Evolutionary conservation across 202 grass and related monocot species (phyloP).

Genomic region (Zizania palustris): DNA sequence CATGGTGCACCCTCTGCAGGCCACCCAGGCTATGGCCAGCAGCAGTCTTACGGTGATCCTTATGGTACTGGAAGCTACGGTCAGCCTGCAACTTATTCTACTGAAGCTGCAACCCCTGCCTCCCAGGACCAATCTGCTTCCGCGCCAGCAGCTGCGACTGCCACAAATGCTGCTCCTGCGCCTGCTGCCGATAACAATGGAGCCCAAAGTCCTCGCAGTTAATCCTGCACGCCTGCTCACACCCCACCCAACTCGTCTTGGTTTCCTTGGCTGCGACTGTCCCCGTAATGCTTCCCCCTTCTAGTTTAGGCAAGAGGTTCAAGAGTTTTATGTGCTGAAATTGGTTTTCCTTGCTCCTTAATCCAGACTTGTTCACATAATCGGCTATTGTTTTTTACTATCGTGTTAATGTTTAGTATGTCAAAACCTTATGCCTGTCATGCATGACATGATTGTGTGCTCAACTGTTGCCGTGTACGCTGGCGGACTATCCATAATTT

Average conservation of each 20-base stretch:
- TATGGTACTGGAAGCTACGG: conserved; percentile 65
- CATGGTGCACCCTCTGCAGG: conserved; percentile 52
- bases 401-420: background rate
- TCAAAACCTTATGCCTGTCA: background rate
- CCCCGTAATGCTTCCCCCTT: conserved; percentile 24
- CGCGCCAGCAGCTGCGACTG: background rate
- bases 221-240: conserved; percentile 21
- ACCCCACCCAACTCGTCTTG: conserved; percentile 19
- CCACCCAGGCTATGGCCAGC: conserved; percentile 65
- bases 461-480: background rate
- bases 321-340: background rate
- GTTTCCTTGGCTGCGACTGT: conserved; percentile 22
- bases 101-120: conserved; percentile 50
- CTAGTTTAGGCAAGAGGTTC: conserved; percentile 30
- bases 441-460: background rate
- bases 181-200: conserved; percentile 48
- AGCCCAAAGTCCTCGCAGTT: conserved; percentile 52
- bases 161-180: conserved; percentile 24
- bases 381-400: background rate
- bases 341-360: conserved; percentile 14
- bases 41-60: conserved; percentile 58
- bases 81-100: conserved; percentile 57
- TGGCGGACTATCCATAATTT: background rate
- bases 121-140: conserved; percentile 47
- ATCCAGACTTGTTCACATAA: conserved; percentile 4